These are phyloP conservation scores for Penicillium sp. DNA, from an alignment of 2,329 filamentous ascomycete species.

Conservation along the genomic window DNA sequence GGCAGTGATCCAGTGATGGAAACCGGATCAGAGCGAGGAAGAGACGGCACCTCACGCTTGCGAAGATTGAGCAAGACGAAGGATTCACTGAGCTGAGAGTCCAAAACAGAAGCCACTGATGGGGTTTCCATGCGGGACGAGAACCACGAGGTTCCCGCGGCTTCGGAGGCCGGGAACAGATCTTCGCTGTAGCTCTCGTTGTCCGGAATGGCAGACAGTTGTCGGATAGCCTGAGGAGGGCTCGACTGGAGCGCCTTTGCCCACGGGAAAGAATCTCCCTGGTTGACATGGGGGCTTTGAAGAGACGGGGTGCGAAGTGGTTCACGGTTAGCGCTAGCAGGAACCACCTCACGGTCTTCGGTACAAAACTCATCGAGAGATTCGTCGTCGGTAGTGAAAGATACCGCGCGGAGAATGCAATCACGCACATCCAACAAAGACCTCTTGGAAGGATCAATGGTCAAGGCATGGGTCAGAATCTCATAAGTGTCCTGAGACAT, in stretches of 20 bases:
- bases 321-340: conserved; percentile 83
- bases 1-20: conserved; percentile 79
- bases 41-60: conserved; percentile 41
- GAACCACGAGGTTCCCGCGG: conserved; percentile 68
- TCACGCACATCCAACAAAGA: conserved; percentile 75
- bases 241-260: conserved; percentile 81
- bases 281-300: conserved; percentile 77
- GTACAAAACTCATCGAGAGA: conserved; percentile 89
- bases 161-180: conserved; percentile 74
- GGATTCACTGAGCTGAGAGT: conserved; percentile 77
- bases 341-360: conserved; percentile 70
- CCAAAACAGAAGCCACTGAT: conserved; percentile 77
- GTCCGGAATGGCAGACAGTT: conserved; percentile 81
- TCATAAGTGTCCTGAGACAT: conserved; percentile 99
- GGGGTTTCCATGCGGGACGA: conserved; percentile 72
- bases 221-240: conserved; percentile 67
- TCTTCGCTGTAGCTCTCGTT: conserved; percentile 79
- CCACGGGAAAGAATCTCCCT: conserved; percentile 85
- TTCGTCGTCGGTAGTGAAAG: conserved; percentile 93
- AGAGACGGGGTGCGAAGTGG: conserved; percentile 93
- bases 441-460: conserved; percentile 83
- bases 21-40: conserved; percentile 58
- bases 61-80: conserved; percentile 68
- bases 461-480: conserved; percentile 85
- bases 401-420: conserved; percentile 74